phyloP scores from a whole-genome alignment of 2,329 filamentous ascomycete genomes.

The Cladophialophora carrionii region DNA sequence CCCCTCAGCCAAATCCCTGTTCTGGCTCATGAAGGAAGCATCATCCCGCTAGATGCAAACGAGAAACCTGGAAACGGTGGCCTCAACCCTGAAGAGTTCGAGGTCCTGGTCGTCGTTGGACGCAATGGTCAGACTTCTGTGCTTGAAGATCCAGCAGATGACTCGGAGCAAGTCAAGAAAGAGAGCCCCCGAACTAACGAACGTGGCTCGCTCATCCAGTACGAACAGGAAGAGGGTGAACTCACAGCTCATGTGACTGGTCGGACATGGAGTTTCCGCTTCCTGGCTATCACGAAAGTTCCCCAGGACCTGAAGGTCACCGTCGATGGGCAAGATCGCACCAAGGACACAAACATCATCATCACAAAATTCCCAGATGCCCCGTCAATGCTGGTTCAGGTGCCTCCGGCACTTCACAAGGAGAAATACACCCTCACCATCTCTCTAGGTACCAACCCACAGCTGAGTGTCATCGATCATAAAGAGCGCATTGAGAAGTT shows the following conservation, averaged over 20 bases:
- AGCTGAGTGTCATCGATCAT: conserved; percentile 38
- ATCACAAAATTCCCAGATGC: conserved; percentile 31
- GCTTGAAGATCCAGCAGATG: conserved; percentile 50
- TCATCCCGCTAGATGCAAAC: conserved; percentile 59
- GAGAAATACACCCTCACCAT: conserved; percentile 45
- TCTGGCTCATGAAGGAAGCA: conserved; percentile 60
- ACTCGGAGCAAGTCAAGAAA: conserved; percentile 29
- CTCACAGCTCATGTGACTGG: conserved; percentile 33
- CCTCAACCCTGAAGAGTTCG: conserved; percentile 52
- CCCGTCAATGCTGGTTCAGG: conserved; percentile 35
- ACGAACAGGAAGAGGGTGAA: conserved; percentile 33
- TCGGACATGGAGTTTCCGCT: conserved; percentile 34
- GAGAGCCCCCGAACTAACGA: conserved; percentile 18
- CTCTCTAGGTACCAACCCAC: conserved; percentile 43
- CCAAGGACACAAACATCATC: conserved; percentile 24
- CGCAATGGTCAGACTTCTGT: conserved; percentile 49
- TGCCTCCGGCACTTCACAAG: conserved; percentile 25
- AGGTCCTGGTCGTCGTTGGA: conserved; percentile 56
- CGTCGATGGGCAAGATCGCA: conserved; percentile 35
- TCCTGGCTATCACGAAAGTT: conserved; percentile 31
- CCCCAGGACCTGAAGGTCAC: conserved; percentile 33
- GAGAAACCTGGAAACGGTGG: conserved; percentile 53
- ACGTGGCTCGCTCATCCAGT: conserved; percentile 40
- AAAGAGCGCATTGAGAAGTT: conserved; percentile 33
- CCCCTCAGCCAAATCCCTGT: conserved; percentile 57